A percentile compares a stretch with the other conserved stretches of the same genome.
These are phyloP conservation scores for Hylodesmum podocarpum DNA, from an alignment of 306 rosid genomes.

Conservation along the genomic window DNA sequence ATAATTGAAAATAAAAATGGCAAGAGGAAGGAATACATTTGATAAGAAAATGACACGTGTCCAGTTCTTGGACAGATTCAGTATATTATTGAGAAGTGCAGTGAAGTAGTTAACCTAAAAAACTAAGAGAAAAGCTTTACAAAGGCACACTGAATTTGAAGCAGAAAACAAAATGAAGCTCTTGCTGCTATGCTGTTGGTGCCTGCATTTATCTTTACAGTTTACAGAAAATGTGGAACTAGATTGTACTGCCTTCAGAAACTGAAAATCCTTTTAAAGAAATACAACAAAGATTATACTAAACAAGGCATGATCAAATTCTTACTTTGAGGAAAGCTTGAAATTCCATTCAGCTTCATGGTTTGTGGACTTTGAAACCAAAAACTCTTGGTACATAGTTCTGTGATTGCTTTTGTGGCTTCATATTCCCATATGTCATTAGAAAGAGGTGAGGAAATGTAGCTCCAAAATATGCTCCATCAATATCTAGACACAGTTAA, in stretches of 20 bases:
- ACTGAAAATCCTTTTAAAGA: background rate
- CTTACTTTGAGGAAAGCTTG: slow-evolving; percentile 26
- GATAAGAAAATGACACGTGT: background rate
- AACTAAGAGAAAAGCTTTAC: background rate
- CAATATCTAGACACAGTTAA: slow-evolving; percentile 62
- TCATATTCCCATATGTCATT: slow-evolving; percentile 80
- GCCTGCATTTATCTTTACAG: slow-evolving; percentile 32
- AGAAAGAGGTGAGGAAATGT: slow-evolving; percentile 80
- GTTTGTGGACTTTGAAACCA: slow-evolving; percentile 83
- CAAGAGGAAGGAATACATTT: background rate
- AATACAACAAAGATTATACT: slow-evolving; percentile 26
- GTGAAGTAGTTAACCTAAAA: background rate
- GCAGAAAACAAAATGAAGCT: slow-evolving; percentile 40
- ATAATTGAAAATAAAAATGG: background rate
- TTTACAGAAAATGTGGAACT: slow-evolving; percentile 16
- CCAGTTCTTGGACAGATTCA: background rate
- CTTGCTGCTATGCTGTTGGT: background rate
- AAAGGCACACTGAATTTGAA: slow-evolving; percentile 28
- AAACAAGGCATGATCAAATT: slow-evolving; percentile 21
- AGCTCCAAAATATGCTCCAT: slow-evolving; percentile 89
- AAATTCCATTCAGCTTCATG: slow-evolving; percentile 43
- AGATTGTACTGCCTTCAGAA: slow-evolving; percentile 15
- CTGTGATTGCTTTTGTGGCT: slow-evolving; percentile 71
- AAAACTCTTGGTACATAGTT: slow-evolving; percentile 81
- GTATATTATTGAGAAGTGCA: background rate